Evolutionary conservation across 768 basidiomycete species (phyloP).

Genomic region (Mycena albidolilacea): DNA sequence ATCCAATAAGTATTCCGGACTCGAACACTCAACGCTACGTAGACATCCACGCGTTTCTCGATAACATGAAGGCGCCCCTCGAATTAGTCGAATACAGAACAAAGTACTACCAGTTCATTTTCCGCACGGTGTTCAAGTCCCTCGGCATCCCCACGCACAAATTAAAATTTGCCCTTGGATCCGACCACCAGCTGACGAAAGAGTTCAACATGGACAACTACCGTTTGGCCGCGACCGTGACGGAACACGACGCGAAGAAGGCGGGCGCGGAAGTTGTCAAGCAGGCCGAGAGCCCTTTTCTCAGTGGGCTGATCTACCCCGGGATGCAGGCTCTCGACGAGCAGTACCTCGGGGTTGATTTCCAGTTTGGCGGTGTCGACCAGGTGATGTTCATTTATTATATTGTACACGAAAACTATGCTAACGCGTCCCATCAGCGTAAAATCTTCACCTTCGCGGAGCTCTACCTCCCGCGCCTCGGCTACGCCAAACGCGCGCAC

Average conservation of each 20-base stretch:
- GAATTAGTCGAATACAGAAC: constrained; percentile 91
- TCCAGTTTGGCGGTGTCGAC: constrained; percentile 98
- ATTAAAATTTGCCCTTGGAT: constrained; percentile 89
- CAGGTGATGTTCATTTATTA: constrained; percentile 69
- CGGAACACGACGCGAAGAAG: constrained; percentile 97
- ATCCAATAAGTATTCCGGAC: not conserved
- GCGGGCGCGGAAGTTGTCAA: constrained; percentile 99
- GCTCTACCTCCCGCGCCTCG: constrained; percentile 92
- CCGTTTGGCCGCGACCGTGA: constrained; percentile 88
- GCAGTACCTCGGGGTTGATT: constrained; percentile 94
- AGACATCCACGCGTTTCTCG: constrained; percentile 98
- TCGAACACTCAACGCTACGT: constrained; percentile 10
- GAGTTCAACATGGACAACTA: constrained; percentile 98
- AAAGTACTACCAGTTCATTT: constrained; percentile 89
- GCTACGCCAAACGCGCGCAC: constrained; percentile 95
- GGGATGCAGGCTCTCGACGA: constrained; percentile 98
- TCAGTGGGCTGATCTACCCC: constrained; percentile 95
- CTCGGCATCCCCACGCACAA: constrained; percentile 92
- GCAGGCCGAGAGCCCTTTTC: constrained; percentile 91
- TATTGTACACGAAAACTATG: not conserved
- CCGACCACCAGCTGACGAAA: constrained; percentile 90
- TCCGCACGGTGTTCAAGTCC: constrained; percentile 87
- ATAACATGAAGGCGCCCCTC: constrained; percentile 95
- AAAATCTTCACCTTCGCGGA: constrained; percentile 95
- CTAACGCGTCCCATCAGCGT: constrained; percentile 17